Base-by-base conservation (phyloP, 768 basidiomycete genomes). In the Mycena sanguinolenta region DNA sequence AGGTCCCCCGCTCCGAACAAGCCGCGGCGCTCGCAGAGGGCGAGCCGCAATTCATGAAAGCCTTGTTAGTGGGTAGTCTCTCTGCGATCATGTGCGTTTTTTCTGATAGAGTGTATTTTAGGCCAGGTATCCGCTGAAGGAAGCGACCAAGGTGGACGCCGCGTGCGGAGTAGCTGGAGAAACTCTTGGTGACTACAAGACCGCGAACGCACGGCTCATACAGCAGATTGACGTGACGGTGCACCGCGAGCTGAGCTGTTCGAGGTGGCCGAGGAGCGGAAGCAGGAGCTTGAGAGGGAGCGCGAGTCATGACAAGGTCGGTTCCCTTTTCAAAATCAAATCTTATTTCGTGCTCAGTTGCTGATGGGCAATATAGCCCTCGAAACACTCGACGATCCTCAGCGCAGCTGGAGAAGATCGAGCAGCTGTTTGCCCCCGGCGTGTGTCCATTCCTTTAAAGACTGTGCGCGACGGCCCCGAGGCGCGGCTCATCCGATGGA, bases 351-450 rank as follows among this genome's bases (percentile, higher is more conserved):
- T n/a, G n/a, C n/a, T n/a, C n/a, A n/a, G 28, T 82, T 82, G 54
- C 77, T 85, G 14, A 81, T 82, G 38, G 23, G 76, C 74, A 82
- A 82, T 12, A 58, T 16, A 92, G 90, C 84, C 19, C 82, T 91
- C 28, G 79, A 82, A 60, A 80, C 82, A 0, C 80, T 82, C 34
- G 72, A 77, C 0, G 79, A 44, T 66, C 76, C 44, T 81, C 83
- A 55, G 70, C 79, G 44, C 84, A 87, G 19, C 79, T 85, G 36
- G 94, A n/a, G n/a, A n/a, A n/a, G n/a, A n/a, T n/a, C n/a, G n/a
- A 95, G 28, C 76, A 86, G 13, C 86, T 96, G 10, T 95, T 93
- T 76, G 93, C 95, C 62, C 84, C 95, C 2, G 82, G 88, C 44
- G 84, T 87, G 23, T 90, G 92, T n/a, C n/a, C n/a, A n/a, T n/a